Evolutionary conservation across 73 alveolate species (phyloP), one percentile per base, ranked within the genome.

Genomic region (Paramecium pentaurelia): DNA sequence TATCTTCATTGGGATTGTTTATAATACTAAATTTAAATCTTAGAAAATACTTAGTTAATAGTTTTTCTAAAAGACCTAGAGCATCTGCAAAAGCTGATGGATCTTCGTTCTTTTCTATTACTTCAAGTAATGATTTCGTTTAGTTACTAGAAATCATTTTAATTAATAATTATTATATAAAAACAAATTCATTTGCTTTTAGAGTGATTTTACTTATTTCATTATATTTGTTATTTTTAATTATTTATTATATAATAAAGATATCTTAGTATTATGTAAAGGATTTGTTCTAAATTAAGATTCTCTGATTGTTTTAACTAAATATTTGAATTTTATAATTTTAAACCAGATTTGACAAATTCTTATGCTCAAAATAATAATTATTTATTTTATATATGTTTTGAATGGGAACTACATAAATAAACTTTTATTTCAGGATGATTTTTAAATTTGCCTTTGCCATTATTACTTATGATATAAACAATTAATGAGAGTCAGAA

Each of bases 41-140:
- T 14, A 4, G 5, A 0, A 71, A 38, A 6, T 73, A 73, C 87
- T 73, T 73, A 18, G 58, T 73, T 3, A 73, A 16, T 36, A 73
- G 36, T 7, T 73, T 73, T 44, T 40, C 58, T 38, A 73, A 73
- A 3, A 73, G 60, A 4, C 87, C 60, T 20, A 73, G n/a, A 40
- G 87, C 87, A 73, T 73, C 87, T 37, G 87, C 87, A 32, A 64
- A 64, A 5, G 84, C 84, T 64, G 49, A 28, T 3, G 84, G 84
- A 64, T 64, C 47, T 64, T 64, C 84, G 12, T 64, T 64, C 51
- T 28, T 34, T 1, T 64, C 84, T 30, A 64, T 64, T 7, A 54
- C 25, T 5, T 54, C 70, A 54, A 54, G 70, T 54, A 54, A 54
- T 54, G 36, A 54, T 18, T 54, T 54, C 70, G 70, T 54, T 22